These are phyloP conservation scores for Neofusicoccum kwambonambiense DNA, from an alignment of 2,329 filamentous ascomycete genomes.

Conservation along the genomic window DNA sequence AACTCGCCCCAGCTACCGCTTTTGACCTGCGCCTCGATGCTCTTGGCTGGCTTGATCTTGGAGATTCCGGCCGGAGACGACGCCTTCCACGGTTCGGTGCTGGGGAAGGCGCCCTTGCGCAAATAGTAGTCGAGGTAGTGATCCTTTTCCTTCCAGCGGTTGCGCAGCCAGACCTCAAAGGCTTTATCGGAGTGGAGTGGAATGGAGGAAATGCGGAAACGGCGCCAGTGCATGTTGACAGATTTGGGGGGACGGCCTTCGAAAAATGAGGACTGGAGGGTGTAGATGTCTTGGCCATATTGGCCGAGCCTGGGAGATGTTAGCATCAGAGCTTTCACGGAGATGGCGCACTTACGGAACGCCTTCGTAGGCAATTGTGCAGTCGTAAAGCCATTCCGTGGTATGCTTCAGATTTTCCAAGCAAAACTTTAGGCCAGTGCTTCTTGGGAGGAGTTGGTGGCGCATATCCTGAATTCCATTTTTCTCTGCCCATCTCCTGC, in stretches of 20 bases:
- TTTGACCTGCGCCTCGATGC: slow-evolving; percentile 50
- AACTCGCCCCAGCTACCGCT: slow-evolving; percentile 52
- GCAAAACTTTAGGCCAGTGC: slow-evolving; percentile 78
- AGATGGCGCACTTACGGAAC: slow-evolving; percentile 66
- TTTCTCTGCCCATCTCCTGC: slow-evolving; percentile 74
- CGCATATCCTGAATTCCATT: slow-evolving; percentile 68
- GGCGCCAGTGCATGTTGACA: slow-evolving; percentile 94
- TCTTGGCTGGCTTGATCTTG: slow-evolving; percentile 35
- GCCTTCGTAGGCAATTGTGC: slow-evolving; percentile 93
- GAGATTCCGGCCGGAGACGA: background rate
- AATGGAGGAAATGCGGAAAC: slow-evolving; percentile 77
- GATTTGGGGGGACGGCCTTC: slow-evolving; percentile 87
- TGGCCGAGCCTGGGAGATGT: slow-evolving; percentile 42
- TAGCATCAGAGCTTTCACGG: background rate
- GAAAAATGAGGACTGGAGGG: slow-evolving; percentile 81
- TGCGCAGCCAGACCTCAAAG: slow-evolving; percentile 82
- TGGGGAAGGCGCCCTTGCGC: slow-evolving; percentile 74
- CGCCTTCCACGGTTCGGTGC: slow-evolving; percentile 53
- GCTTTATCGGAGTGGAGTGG: slow-evolving; percentile 70
- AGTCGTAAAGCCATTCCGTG: slow-evolving; percentile 85
- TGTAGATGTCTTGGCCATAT: slow-evolving; percentile 90
- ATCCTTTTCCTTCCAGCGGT: slow-evolving; percentile 92
- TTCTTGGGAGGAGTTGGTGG: slow-evolving; percentile 74
- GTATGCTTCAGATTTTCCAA: slow-evolving; percentile 71
- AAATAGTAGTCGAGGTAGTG: slow-evolving; percentile 78